Conservation (phyloP, 73 alveolate genomes). For the Paramecium octaurelia region DNA sequence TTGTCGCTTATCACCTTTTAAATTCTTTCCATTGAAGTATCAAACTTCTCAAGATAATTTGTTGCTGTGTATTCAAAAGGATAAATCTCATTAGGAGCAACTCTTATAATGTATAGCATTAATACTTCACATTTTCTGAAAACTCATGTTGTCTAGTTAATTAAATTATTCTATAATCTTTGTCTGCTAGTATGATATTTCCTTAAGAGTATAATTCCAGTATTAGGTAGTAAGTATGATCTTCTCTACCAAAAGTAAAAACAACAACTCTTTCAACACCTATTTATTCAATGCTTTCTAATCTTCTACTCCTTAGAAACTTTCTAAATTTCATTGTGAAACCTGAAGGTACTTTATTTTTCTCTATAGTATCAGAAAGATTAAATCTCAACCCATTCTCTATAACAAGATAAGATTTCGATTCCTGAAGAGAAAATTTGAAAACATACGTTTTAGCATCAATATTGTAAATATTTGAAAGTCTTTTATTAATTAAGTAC, state of each 20-base stretch:
- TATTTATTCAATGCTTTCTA: conserved; percentile 70
- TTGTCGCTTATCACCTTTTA: conserved; percentile 66
- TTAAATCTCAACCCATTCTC: conserved; percentile 72
- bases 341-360: conserved; percentile 79
- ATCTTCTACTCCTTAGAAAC: conserved; percentile 79
- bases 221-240: conserved; percentile 72
- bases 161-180: conserved; percentile 71
- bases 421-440: conserved; percentile 76
- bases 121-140: conserved; percentile 74
- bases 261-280: conserved; percentile 90
- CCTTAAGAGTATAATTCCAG: conserved; percentile 88
- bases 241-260: conserved; percentile 82
- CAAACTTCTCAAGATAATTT: conserved; percentile 65
- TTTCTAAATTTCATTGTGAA: conserved; percentile 87
- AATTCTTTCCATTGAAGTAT: conserved; percentile 62
- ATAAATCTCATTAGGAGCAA: conserved; percentile 77
- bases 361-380: conserved; percentile 59
- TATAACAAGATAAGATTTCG: conserved; percentile 72
- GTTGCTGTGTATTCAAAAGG: conserved; percentile 86
- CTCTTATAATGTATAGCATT: background rate
- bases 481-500: background rate
- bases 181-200: conserved; percentile 80
- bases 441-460: conserved; percentile 74
- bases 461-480: conserved; percentile 85
- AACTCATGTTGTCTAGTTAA: conserved; percentile 78